phyloP scores from a whole-genome alignment of 352 stramenopile genomes.

The Nothophytophthora sp. region DNA sequence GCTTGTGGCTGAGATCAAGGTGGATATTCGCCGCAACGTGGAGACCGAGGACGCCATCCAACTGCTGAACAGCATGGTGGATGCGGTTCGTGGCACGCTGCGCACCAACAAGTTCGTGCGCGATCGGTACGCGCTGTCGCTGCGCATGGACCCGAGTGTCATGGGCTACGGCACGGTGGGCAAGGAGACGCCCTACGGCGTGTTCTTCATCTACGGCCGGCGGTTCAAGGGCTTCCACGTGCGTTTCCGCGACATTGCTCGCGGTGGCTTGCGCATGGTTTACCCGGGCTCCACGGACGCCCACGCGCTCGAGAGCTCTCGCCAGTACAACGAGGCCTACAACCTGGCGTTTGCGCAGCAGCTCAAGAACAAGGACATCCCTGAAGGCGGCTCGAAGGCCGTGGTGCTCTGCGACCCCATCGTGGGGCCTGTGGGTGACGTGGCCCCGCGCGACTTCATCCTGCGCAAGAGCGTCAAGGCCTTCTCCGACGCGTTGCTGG shows the following conservation, averaged over 20 bases:
- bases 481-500: constrained; percentile 90
- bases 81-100: constrained; percentile 73
- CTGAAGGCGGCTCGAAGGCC: constrained; percentile 82
- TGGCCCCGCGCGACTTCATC: constrained; percentile 85
- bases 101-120: constrained; percentile 85
- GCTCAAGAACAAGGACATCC: constrained; percentile 90
- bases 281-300: constrained; percentile 68
- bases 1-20: constrained; percentile 55
- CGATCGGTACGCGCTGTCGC: constrained; percentile 78
- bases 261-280: constrained; percentile 76
- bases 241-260: constrained; percentile 83
- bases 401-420: constrained; percentile 82
- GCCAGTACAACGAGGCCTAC: constrained; percentile 86
- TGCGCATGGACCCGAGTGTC: constrained; percentile 78
- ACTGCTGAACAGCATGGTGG: constrained; percentile 78
- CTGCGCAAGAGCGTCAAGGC: constrained; percentile 98
- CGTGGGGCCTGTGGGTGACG: constrained; percentile 66
- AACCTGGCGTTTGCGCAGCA: constrained; percentile 86
- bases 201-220: constrained; percentile 97
- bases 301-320: constrained; percentile 64
- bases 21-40: constrained; percentile 74
- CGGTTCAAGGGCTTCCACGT: constrained; percentile 94
- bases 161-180: constrained; percentile 81
- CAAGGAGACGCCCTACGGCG: constrained; percentile 93
- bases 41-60: constrained; percentile 74